These are phyloP conservation scores for Brassica hybrid DNA, from an alignment of 441 rosid genomes.

Conservation along the genomic window DNA sequence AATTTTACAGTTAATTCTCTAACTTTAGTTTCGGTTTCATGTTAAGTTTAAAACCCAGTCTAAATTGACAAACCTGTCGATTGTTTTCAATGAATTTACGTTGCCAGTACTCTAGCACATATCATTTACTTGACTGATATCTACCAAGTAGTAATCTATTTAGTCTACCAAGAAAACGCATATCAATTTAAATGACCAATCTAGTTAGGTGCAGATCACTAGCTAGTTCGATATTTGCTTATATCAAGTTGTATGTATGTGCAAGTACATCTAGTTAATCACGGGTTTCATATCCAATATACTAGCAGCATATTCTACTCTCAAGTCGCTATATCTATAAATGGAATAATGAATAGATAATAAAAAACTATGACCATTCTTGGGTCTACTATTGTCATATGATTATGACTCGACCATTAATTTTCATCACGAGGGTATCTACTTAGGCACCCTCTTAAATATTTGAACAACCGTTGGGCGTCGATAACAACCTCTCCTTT, in stretches of 20 bases:
- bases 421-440: conserved; percentile 24
- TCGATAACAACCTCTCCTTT: conserved; percentile 18
- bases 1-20: background rate
- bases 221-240: conserved; percentile 6
- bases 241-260: conserved; percentile 19
- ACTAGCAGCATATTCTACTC: conserved; percentile 3
- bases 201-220: conserved; percentile 25
- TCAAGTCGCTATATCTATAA: conserved; percentile 7
- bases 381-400: conserved; percentile 35
- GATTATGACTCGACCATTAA: conserved; percentile 25
- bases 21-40: background rate
- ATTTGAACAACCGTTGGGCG: conserved; percentile 35
- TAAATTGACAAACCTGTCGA: background rate
- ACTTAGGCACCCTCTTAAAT: conserved; percentile 38
- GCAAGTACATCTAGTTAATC: conserved; percentile 25
- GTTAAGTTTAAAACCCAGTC: background rate
- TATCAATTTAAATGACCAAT: conserved; percentile 19
- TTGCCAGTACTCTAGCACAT: background rate
- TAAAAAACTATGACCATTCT: conserved; percentile 15
- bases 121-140: background rate
- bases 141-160: conserved; percentile 2
- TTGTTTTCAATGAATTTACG: background rate
- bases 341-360: conserved; percentile 25
- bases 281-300: conserved; percentile 6
- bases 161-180: conserved; percentile 9